Base-by-base conservation (phyloP, 305 asterid species). In the Plantago lanceolata region DNA sequence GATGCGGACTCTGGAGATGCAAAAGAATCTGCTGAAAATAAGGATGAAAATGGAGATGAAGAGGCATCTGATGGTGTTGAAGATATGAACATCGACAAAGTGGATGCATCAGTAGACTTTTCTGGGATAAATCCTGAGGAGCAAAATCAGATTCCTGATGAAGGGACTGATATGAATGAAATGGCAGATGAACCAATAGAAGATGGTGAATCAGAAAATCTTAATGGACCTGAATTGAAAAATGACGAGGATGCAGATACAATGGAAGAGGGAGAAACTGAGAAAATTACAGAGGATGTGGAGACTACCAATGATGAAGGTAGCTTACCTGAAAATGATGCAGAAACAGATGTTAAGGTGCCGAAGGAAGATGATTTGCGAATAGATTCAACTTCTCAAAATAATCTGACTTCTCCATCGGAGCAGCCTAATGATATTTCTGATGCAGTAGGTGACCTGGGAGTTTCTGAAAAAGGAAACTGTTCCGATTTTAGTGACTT, bases 111-210 rank as follows among this genome's bases (percentile, higher is more conserved):
- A 72, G 43, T 69, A 58, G 99, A 94, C 67, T 82, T 88, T 31
- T 77, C 93, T 18, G 96, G 85, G 44, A 66, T 88, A 71, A 79
- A 84, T 71, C 87, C 80, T 5, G 89, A 81, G 48, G 82, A 81
- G 59, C 82, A 70, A 33, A 80, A 74, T 61, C 75, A 69, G 72
- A 63, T 52, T 37, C 66, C 84, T 40, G 85, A 83, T 33, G 80
- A 85, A 49, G 88, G 80, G 51, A 51, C 61, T 40, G 65, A 63
- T 21, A 62, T 57, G 75, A 86, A 85, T 69, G 94, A 82, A 33
- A 67, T 67, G 77, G 76, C 31, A 63, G 31, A 71, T 14, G 94
- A 82, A 47, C 74, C 84, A 37, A 73, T 75, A 78, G 88, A 84
- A 62, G 94, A 82, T 60, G 86, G 75, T 8, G 89, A 79, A 68